Percentiles rank a stretch among this genome's conserved stretches.
Conservation (phyloP, 805 yeast genomes). For the Candida parachauliodes region DNA sequence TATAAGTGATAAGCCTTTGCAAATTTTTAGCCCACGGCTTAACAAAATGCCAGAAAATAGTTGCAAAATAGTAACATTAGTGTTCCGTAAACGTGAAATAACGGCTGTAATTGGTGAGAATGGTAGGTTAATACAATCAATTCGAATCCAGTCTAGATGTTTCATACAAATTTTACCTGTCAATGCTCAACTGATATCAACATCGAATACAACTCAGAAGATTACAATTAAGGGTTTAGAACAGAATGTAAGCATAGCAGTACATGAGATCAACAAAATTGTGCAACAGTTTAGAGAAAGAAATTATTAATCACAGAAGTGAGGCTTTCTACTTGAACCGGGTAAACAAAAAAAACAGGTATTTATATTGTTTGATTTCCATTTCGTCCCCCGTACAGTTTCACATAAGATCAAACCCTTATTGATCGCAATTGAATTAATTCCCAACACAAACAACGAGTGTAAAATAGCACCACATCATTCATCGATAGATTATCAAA, state of each 20-base stretch:
- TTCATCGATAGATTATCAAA: no score
- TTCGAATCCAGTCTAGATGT: constrained; percentile 22
- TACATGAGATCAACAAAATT: constrained; percentile 10
- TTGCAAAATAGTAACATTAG: constrained; percentile 1
- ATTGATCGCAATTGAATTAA: no score
- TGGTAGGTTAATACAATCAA: constrained; percentile 20
- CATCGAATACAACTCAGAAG: constrained; percentile 15
- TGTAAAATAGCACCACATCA: no score
- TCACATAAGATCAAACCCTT: no score
- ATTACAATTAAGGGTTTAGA: constrained; percentile 16
- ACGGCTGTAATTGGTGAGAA: constrained; percentile 22
- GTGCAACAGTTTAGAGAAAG: constrained; percentile 7
- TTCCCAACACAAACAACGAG: no score
- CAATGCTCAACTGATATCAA: constrained; percentile 6
- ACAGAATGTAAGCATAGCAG: constrained; percentile 15
- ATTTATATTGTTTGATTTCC: no score
- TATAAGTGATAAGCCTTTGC: neutral
- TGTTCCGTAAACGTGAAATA: constrained; percentile 18
- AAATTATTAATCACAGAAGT: no score
- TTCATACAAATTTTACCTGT: constrained; percentile 18
- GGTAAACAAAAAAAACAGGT: no score
- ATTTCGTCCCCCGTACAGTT: no score
- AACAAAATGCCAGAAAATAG: no score
- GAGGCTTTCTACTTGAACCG: no score
- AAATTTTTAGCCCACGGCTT: neutral